Evolutionary conservation across 768 basidiomycete species (phyloP).

Genomic region (Trametes maxima): DNA sequence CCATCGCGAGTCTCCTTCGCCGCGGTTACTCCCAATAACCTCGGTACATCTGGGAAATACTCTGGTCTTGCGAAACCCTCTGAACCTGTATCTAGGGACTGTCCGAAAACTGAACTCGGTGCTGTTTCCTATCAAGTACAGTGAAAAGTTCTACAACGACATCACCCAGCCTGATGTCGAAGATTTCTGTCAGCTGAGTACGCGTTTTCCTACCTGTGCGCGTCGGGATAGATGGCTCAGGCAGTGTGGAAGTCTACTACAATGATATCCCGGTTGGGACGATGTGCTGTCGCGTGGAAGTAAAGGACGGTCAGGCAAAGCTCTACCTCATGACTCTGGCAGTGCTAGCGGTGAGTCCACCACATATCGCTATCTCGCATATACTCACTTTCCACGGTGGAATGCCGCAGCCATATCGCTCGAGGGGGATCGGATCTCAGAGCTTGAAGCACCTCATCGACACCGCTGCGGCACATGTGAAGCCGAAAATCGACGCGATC

Average conservation of each 20-base stretch:
- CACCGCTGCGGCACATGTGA: slow-evolving; percentile 59
- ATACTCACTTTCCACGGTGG: slow-evolving; percentile 4
- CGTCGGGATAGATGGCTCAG: background rate
- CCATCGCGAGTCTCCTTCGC: slow-evolving; percentile 65
- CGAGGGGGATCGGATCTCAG: slow-evolving; percentile 72
- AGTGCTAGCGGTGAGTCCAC: slow-evolving; percentile 70
- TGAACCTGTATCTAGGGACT: slow-evolving; percentile 53
- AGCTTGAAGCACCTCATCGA: slow-evolving; percentile 67
- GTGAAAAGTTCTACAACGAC: slow-evolving; percentile 85
- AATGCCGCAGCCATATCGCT: slow-evolving; percentile 74
- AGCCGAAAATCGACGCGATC: slow-evolving; percentile 66
- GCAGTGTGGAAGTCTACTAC: slow-evolving; percentile 69
- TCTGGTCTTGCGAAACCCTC: slow-evolving; percentile 66
- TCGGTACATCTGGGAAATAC: slow-evolving; percentile 54
- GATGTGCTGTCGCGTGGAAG: slow-evolving; percentile 83
- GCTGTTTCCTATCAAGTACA: slow-evolving; percentile 88
- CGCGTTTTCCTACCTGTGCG: slow-evolving; percentile 34
- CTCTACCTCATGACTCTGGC: slow-evolving; percentile 94
- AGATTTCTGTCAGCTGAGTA: slow-evolving; percentile 86
- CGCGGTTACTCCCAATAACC: slow-evolving; percentile 77
- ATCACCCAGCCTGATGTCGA: slow-evolving; percentile 78
- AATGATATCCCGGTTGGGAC: slow-evolving; percentile 92
- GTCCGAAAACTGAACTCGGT: slow-evolving; percentile 72
- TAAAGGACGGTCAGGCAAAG: slow-evolving; percentile 53
- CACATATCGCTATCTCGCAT: slow-evolving; percentile 11